Evolutionary conservation across 2,329 filamentous ascomycete genomes (phyloP).

Genomic region (Lasiodiplodia theobromae): DNA sequence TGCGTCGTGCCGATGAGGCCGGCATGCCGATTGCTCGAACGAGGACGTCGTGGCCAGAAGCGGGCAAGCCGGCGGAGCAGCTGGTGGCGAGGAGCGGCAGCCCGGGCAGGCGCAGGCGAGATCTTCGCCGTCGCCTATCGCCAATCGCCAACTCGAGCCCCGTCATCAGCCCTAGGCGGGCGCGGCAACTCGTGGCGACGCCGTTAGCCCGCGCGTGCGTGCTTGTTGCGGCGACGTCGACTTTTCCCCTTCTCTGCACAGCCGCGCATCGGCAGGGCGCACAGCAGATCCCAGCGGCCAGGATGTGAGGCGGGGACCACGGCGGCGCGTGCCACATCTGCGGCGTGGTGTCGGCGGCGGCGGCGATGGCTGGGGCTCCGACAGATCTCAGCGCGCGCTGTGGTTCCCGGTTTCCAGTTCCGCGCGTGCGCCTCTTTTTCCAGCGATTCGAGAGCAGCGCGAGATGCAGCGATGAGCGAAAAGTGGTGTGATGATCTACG

Average conservation of each 20-base stretch:
- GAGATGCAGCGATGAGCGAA: constrained; percentile 24
- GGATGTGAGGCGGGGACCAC: constrained; percentile 15
- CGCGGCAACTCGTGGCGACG: constrained; percentile 17
- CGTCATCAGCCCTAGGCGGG: background rate
- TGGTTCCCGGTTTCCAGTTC: constrained; percentile 26
- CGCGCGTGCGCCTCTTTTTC: constrained; percentile 26
- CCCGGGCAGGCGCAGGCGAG: constrained; percentile 17
- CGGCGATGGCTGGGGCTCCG: constrained; percentile 14
- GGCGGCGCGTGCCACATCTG: constrained; percentile 21
- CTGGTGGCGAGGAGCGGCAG: constrained; percentile 17
- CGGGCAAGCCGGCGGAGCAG: constrained; percentile 6
- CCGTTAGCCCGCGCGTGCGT: background rate
- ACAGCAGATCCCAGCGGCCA: constrained; percentile 16
- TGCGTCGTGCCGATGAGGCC: constrained; percentile 22
- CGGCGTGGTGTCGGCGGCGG: constrained; percentile 10
- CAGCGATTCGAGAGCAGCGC: constrained; percentile 22
- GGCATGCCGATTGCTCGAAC: constrained; percentile 24
- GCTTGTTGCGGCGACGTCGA: background rate
- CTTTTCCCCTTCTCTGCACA: background rate
- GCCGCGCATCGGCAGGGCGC: constrained; percentile 1
- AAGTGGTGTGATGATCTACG: constrained; percentile 28
- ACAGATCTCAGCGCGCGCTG: constrained; percentile 18
- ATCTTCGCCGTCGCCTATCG: constrained; percentile 24
- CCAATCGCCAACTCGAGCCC: constrained; percentile 15
- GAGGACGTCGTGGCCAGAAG: constrained; percentile 8